These are phyloP conservation scores for Chaetomium fimeti DNA, from an alignment of 495 filamentous ascomycete species.

Conservation along the genomic window DNA sequence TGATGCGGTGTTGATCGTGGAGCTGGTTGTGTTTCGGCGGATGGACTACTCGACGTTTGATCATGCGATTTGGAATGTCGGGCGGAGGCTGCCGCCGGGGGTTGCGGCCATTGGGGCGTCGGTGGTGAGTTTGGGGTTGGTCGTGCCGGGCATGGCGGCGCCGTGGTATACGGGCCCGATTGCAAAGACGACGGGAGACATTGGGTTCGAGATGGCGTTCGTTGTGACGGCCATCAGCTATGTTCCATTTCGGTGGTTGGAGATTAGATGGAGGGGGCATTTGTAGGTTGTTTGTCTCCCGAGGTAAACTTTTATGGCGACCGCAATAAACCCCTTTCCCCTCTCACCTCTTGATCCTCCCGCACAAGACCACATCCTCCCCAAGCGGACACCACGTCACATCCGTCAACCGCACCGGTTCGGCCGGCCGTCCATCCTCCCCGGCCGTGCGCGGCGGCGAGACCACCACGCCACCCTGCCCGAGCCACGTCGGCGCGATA, in stretches of 20 bases:
- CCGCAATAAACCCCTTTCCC: background rate
- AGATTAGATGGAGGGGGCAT: slow-evolving; percentile 35
- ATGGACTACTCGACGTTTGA: slow-evolving; percentile 43
- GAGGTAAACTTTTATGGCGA: too few relatives aligned
- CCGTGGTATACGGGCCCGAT: slow-evolving; percentile 55
- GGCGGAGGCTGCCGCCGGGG: slow-evolving; percentile 46
- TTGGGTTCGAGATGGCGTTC: slow-evolving; percentile 55
- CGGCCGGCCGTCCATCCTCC: slow-evolving; percentile 50
- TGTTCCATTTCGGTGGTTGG: slow-evolving; percentile 41
- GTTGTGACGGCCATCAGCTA: slow-evolving; percentile 49
- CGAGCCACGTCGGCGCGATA: slow-evolving; percentile 80
- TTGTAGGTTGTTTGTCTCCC: slow-evolving; percentile 12
- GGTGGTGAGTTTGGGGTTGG: slow-evolving; percentile 40
- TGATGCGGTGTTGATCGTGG: slow-evolving; percentile 47
- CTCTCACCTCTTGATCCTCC: slow-evolving; percentile 42
- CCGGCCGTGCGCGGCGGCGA: slow-evolving; percentile 56
- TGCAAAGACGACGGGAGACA: slow-evolving; percentile 51
- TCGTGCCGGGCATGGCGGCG: slow-evolving; percentile 53
- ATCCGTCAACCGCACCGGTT: slow-evolving; percentile 61
- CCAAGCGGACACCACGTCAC: slow-evolving; percentile 73
- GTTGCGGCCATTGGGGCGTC: slow-evolving; percentile 43
- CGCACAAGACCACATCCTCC: slow-evolving; percentile 77
- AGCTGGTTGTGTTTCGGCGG: slow-evolving; percentile 48
- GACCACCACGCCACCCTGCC: slow-evolving; percentile 72
- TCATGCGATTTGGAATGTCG: slow-evolving; percentile 46